Conservation (phyloP, 495 filamentous ascomycete species). For the Aspergillus conjunctus region DNA sequence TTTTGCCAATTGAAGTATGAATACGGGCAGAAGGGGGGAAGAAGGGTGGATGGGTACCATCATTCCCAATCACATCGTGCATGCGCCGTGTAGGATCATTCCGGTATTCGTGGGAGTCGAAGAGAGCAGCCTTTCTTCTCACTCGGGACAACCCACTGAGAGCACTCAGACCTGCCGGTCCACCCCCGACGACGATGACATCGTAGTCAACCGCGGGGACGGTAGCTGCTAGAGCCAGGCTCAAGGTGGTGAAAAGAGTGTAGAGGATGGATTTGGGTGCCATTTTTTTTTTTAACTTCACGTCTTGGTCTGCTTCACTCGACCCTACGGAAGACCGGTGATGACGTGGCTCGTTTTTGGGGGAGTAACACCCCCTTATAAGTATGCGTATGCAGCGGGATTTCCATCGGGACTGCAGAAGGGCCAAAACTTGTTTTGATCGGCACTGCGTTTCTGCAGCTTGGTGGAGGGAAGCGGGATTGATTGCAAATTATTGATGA, state of each 20-base stretch:
- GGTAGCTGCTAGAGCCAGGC: slow-evolving; percentile 20
- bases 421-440: too few species aligned
- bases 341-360: too few species aligned
- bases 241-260: slow-evolving; percentile 21
- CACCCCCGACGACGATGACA: slow-evolving; percentile 41
- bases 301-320: too few species aligned
- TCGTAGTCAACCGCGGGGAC: slow-evolving; percentile 34
- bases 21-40: neutral
- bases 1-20: neutral
- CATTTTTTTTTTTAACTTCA: neutral
- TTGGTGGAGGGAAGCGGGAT: too few species aligned
- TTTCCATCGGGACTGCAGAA: too few species aligned
- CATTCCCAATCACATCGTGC: slow-evolving; percentile 62
- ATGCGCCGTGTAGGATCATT: slow-evolving; percentile 56
- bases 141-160: slow-evolving; percentile 59
- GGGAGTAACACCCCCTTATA: too few species aligned
- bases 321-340: too few species aligned
- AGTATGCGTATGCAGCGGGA: too few species aligned
- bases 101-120: slow-evolving; percentile 59
- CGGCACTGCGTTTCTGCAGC: too few species aligned
- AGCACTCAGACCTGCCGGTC: slow-evolving; percentile 45
- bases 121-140: slow-evolving; percentile 51
- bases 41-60: slow-evolving; percentile 41
- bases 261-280: slow-evolving; percentile 14
- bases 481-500: too few species aligned